phyloP scores from a whole-genome alignment of 768 basidiomycete species.

The Candolleomyces aberdarensis region DNA sequence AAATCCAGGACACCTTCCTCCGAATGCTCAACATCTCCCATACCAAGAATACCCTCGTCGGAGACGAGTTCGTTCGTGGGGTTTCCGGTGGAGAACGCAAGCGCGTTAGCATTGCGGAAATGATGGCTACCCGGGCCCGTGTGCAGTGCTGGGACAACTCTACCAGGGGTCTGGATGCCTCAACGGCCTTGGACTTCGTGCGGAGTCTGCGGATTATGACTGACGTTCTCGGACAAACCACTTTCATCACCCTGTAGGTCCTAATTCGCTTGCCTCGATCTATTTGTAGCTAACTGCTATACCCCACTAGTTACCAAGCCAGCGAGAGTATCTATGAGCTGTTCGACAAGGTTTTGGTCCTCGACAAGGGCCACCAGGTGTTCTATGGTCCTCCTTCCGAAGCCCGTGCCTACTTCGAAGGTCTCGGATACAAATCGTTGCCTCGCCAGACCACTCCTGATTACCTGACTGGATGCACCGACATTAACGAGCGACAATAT shows the following conservation, averaged over 20 bases:
- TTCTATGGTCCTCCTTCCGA: constrained; percentile 74
- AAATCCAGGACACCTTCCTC: constrained; percentile 63
- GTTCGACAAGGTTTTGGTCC: constrained; percentile 87
- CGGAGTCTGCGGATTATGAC: constrained; percentile 80
- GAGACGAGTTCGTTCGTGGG: constrained; percentile 82
- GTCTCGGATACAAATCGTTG: constrained; percentile 66
- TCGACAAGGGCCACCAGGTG: constrained; percentile 78
- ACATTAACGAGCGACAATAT: constrained; percentile 82
- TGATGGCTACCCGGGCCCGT: constrained; percentile 78
- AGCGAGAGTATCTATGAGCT: constrained; percentile 73
- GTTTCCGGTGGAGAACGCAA: constrained; percentile 82
- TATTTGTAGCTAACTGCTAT: background rate
- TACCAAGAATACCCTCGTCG: constrained; percentile 75
- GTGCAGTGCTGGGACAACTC: constrained; percentile 85
- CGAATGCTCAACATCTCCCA: constrained; percentile 84
- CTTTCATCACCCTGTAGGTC: constrained; percentile 70
- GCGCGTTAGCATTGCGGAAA: constrained; percentile 82
- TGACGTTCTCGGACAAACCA: constrained; percentile 76
- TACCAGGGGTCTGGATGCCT: constrained; percentile 81
- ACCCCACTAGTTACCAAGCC: constrained; percentile 62
- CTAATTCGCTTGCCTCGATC: background rate
- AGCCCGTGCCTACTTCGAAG: constrained; percentile 78
- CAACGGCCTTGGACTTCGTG: constrained; percentile 84
- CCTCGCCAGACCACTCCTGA: constrained; percentile 86
- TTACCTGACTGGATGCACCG: constrained; percentile 84